phyloP scores from a whole-genome alignment of 2,329 filamentous ascomycete genomes.

The Pyrenochaeta sp. region DNA sequence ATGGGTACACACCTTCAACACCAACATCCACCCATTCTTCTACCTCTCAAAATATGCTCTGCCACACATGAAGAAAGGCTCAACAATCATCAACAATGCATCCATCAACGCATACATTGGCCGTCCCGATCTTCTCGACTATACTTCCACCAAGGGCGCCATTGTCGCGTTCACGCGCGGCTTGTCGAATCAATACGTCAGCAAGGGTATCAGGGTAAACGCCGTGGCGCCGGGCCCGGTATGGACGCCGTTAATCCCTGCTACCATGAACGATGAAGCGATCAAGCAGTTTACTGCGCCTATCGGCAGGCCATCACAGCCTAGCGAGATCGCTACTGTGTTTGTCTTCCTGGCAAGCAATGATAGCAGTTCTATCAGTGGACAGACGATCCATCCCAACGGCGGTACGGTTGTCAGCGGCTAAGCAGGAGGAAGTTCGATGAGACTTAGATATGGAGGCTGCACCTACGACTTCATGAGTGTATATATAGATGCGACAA shows the following conservation, averaged over 20 bases:
- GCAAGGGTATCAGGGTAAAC: conserved; percentile 78
- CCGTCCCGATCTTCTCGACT: conserved; percentile 80
- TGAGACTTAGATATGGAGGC: background rate
- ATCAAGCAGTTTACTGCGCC: conserved; percentile 77
- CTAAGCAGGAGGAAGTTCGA: conserved; percentile 14
- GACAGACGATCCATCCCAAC: conserved; percentile 74
- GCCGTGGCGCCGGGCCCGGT: conserved; percentile 75
- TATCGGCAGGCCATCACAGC: conserved; percentile 80
- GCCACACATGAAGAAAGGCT: conserved; percentile 76
- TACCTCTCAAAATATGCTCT: conserved; percentile 80
- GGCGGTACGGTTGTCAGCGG: conserved; percentile 48
- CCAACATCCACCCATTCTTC: conserved; percentile 84
- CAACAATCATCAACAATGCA: conserved; percentile 84
- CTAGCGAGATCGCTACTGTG: conserved; percentile 81
- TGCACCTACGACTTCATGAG: conserved; percentile 5
- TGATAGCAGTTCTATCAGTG: conserved; percentile 77
- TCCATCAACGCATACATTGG: conserved; percentile 86
- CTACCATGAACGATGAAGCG: conserved; percentile 61
- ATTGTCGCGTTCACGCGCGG: conserved; percentile 82
- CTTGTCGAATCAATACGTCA: conserved; percentile 76
- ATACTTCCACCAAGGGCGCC: conserved; percentile 81
- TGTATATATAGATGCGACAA: conserved; percentile 8
- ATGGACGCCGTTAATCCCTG: conserved; percentile 55
- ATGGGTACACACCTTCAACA: conserved; percentile 81
- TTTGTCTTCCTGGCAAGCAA: conserved; percentile 81